Evolutionary conservation across 495 filamentous ascomycete genomes (phyloP).

Genomic region (Penicillium angulare): DNA sequence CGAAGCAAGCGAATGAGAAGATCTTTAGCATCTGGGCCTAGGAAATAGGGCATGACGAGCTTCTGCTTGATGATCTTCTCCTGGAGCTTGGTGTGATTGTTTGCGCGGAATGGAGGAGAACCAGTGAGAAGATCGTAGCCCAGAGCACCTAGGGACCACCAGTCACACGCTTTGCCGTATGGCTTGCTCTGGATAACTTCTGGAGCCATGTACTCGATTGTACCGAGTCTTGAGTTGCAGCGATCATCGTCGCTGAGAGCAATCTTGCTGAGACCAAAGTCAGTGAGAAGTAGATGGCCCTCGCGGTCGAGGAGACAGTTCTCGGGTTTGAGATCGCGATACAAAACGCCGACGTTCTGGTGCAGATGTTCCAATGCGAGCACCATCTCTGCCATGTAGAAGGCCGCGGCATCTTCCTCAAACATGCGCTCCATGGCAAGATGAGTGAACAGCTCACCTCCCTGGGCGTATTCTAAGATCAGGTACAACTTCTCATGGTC

Average conservation of each 20-base stretch:
- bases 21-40: constrained; percentile 88
- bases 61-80: constrained; percentile 93
- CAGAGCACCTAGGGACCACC: constrained; percentile 95
- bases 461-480: constrained; percentile 97
- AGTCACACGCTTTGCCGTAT: constrained; percentile 93
- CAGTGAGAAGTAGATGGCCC: constrained; percentile 90
- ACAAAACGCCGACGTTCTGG: constrained; percentile 86
- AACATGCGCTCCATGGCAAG: constrained; percentile 91
- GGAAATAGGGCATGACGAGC: constrained; percentile 79
- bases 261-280: constrained; percentile 96
- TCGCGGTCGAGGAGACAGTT: constrained; percentile 92
- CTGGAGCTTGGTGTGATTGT: constrained; percentile 88
- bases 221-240: constrained; percentile 83
- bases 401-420: constrained; percentile 78
- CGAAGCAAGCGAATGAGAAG: constrained; percentile 82
- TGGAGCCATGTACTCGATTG: constrained; percentile 97
- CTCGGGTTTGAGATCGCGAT: constrained; percentile 95
- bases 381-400: constrained; percentile 98
- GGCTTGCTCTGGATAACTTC: constrained; percentile 79
- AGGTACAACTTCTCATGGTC: constrained; percentile 97
- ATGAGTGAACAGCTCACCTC: constrained; percentile 91
- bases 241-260: constrained; percentile 73
- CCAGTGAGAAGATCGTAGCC: constrained; percentile 92
- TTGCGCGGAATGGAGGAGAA: constrained; percentile 80
- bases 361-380: constrained; percentile 92